These are phyloP conservation scores for Zancudomyces culisetae DNA, from an alignment of 371 early-diverging fungal species.

Conservation along the genomic window DNA sequence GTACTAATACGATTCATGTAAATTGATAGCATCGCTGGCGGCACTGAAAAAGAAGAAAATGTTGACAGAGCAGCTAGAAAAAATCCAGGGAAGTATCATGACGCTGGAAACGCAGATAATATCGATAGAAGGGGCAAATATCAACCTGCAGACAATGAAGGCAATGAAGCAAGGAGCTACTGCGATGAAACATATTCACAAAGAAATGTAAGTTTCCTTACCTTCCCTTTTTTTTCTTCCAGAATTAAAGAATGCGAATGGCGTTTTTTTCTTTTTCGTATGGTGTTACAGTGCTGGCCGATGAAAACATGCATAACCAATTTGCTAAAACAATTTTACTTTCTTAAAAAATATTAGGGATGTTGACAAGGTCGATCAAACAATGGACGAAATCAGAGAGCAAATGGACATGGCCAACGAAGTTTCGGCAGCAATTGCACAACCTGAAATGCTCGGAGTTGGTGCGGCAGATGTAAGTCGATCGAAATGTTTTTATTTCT, in stretches of 20 bases:
- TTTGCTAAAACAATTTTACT: no score
- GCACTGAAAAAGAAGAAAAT: slow-evolving; percentile 88
- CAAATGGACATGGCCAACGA: slow-evolving; percentile 94
- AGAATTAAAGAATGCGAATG: no score
- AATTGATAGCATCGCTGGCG: slow-evolving; percentile 53
- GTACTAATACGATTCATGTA: neutral
- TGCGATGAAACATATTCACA: slow-evolving; percentile 88
- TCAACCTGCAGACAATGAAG: slow-evolving; percentile 87
- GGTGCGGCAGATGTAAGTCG: neutral
- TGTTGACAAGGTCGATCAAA: slow-evolving; percentile 84
- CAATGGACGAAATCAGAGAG: slow-evolving; percentile 93
- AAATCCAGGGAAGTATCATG: slow-evolving; percentile 72
- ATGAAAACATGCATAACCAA: no score
- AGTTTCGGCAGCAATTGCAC: slow-evolving; percentile 81
- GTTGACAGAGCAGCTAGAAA: slow-evolving; percentile 68
- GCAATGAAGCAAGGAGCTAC: slow-evolving; percentile 87
- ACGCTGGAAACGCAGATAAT: slow-evolving; percentile 88
- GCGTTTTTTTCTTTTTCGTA: no score
- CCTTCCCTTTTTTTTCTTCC: no score
- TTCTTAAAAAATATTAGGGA: no score
- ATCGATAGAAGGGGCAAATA: slow-evolving; percentile 91
- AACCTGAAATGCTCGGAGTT: slow-evolving; percentile 53
- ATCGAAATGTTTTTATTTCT: neutral
- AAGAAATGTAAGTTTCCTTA: slow-evolving; percentile 34
- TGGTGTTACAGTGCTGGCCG: no score